Evolutionary conservation across 768 basidiomycete species (phyloP), one percentile per base, ranked within the genome.

Genomic region (Amanita thiersii): DNA sequence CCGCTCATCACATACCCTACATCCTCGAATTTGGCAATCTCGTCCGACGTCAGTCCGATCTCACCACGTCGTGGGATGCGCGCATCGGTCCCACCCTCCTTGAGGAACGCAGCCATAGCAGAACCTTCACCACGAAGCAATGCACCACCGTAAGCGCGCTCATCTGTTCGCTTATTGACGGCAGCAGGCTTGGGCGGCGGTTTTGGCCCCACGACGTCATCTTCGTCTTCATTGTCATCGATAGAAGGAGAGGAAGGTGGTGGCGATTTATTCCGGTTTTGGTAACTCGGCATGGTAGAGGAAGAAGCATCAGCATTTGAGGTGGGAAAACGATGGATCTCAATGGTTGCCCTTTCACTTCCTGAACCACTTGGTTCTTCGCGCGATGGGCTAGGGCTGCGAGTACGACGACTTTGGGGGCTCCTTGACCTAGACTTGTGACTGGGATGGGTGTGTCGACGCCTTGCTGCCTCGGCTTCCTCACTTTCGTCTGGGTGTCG

Each of bases 41-140:
- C 77, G 21, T 81, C 79, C 9, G 89, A 80, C 7, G 84, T 82
- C 50, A 99, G 66, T 43, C 96, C 96, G 51, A 99, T 98, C 65
- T 99, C 96, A 64, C 96, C 96, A 72, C 96, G 88, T 49, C 96
- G 89, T 1, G 96, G 96, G 54, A 98, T 99, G 57, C 96, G 93
- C 8, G 71, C 50, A 40, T 86, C 75, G 10, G 83, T 78, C 18
- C 41, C 41, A 47, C 81, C 77, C 2, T 96, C 94, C 56, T 86
- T 72, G 42, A 97, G 75, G 74, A 86, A 99, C 31, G 90, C 89
- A 1, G 96, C 96, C 92, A 99, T 98, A 26, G 96, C 96, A 49
- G 83, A 85, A 38, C 91, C 96, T 72, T 99, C 96, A 39, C 96
- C 96, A 3, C 86, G 86, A 8, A 92, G 74, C 37, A 99, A 70